These are phyloP conservation scores for Litsea cubeba DNA, from an alignment of 164 flowering plant genomes.

Conservation along the genomic window DNA sequence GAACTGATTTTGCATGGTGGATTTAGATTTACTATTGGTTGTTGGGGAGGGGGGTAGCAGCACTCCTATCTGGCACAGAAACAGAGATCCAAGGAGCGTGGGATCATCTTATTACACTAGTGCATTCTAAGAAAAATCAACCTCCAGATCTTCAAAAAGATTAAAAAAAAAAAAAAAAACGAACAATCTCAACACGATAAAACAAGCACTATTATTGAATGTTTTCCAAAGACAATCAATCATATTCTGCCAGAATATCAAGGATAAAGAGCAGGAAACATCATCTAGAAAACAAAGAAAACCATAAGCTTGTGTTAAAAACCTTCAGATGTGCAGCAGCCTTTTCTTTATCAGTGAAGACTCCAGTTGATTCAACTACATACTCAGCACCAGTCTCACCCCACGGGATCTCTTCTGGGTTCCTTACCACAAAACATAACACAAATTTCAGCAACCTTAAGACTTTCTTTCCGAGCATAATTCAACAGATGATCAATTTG, in stretches of 20 bases:
- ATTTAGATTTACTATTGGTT: too few species aligned
- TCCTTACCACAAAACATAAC: slow-evolving; percentile 18
- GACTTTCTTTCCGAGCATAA: neutral
- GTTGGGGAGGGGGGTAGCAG: too few species aligned
- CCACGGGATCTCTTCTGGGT: slow-evolving; percentile 63
- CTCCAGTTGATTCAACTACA: slow-evolving; percentile 57
- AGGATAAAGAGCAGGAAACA: neutral
- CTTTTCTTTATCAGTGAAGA: slow-evolving; percentile 58
- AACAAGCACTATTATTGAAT: neutral
- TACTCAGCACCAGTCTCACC: slow-evolving; percentile 54
- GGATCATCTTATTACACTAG: too few species aligned
- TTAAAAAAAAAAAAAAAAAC: too few species aligned
- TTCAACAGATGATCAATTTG: neutral
- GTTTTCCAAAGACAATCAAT: neutral
- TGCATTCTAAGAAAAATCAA: too few species aligned
- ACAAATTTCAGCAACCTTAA: neutral
- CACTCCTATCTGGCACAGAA: too few species aligned
- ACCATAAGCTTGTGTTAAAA: too few species aligned
- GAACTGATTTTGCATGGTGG: too few species aligned
- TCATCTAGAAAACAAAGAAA: neutral
- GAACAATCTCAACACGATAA: neutral
- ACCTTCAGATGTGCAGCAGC: slow-evolving; percentile 68
- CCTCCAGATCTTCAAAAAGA: neutral
- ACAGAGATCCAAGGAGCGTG: too few species aligned
- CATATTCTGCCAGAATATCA: neutral